Conservation (phyloP, 2,329 filamentous ascomycete genomes). For the Trichoderma brevicompactum region DNA sequence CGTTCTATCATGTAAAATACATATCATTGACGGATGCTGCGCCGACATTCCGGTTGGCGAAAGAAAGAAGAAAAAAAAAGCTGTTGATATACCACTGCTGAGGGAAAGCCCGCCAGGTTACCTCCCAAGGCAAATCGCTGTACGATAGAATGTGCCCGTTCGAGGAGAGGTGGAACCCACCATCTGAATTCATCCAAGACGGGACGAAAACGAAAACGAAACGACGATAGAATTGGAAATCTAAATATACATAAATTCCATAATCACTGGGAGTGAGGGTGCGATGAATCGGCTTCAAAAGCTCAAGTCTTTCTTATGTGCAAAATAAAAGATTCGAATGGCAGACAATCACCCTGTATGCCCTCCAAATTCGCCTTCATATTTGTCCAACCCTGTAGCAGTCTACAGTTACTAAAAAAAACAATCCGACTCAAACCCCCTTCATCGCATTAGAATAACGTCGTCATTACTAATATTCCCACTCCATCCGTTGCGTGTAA, state of each 20-base stretch:
- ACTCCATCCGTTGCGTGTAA: neutral
- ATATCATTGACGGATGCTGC: constrained; percentile 3
- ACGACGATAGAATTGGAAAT: constrained; percentile 10
- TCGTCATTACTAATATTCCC: constrained; percentile 4
- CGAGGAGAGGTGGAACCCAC: neutral
- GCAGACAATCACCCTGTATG: neutral
- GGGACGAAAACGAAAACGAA: neutral
- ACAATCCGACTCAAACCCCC: neutral
- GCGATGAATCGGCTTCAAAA: too few relatives aligned
- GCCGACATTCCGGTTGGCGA: neutral
- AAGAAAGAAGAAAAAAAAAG: too few relatives aligned
- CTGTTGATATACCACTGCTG: constrained; percentile 5
- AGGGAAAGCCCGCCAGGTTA: neutral
- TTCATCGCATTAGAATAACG: constrained; percentile 10
- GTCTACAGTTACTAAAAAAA: neutral
- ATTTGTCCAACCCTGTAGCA: neutral
- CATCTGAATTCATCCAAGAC: neutral
- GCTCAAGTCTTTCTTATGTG: neutral
- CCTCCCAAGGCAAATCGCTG: constrained; percentile 6
- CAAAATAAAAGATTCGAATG: too few relatives aligned
- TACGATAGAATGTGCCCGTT: constrained; percentile 28
- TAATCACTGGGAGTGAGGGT: neutral
- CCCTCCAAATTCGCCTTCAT: neutral
- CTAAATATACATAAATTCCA: neutral
- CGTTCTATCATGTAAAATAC: neutral